Evolutionary conservation across 257 asterid genomes (phyloP).

Genomic region (Solanum chilense): DNA sequence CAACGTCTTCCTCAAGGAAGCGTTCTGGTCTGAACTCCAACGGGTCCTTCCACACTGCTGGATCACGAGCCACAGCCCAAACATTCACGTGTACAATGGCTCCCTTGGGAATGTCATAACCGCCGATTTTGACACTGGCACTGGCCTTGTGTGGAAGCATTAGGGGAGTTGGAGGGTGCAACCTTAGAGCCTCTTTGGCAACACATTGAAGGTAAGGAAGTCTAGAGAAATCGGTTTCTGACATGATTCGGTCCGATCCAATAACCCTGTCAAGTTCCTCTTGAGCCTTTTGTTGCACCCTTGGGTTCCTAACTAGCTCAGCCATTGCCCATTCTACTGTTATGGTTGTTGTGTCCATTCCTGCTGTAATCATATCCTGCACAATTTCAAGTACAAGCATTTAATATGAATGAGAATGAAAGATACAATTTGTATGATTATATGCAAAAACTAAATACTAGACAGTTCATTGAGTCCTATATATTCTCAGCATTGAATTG

Average conservation of each 20-base stretch:
- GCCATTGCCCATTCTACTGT: constrained; percentile 84
- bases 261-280: constrained; percentile 70
- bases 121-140: constrained; percentile 54
- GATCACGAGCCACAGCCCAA: constrained; percentile 80
- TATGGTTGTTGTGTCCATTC: constrained; percentile 89
- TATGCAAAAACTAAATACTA: not conserved
- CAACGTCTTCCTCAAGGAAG: constrained; percentile 64
- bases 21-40: constrained; percentile 72
- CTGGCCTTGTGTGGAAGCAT: constrained; percentile 81
- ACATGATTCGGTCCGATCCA: constrained; percentile 48
- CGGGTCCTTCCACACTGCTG: constrained; percentile 57
- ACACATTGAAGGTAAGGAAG: constrained; percentile 64
- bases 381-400: not conserved
- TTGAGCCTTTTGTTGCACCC: constrained; percentile 75
- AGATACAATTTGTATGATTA: not conserved
- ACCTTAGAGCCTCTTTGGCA: constrained; percentile 56
- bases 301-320: constrained; percentile 66
- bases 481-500: not conserved
- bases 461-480: not conserved
- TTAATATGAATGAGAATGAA: not conserved
- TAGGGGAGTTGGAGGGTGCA: constrained; percentile 82
- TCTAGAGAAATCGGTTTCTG: constrained; percentile 53
- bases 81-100: constrained; percentile 64
- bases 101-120: constrained; percentile 73
- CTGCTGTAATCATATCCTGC: constrained; percentile 92